A percentile compares a stretch with the other conserved stretches of the same genome.
These are phyloP conservation scores for Suhomyces chickasaworum DNA, from an alignment of 1,139 yeast genomes.

Conservation along the genomic window DNA sequence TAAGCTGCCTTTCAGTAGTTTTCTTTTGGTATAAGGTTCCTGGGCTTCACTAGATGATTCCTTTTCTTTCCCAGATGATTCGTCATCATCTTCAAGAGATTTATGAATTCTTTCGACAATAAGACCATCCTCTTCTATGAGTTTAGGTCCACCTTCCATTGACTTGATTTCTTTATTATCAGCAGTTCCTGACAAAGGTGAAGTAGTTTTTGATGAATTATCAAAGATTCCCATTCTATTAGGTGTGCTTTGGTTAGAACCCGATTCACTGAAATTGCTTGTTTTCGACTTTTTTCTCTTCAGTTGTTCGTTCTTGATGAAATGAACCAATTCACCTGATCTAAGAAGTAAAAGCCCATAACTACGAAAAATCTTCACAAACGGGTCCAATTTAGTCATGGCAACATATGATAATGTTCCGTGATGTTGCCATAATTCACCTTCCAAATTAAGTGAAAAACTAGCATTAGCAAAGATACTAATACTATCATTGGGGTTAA, in stretches of 20 bases:
- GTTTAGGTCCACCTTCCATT: conserved; percentile 17
- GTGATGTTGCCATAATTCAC: conserved; percentile 43
- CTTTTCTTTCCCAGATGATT: conserved; percentile 17
- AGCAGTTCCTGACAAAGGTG: conserved; percentile 1
- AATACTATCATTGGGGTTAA: conserved; percentile 40
- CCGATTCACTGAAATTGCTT: neutral
- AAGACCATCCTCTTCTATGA: conserved; percentile 23
- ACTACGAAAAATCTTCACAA: conserved; percentile 40
- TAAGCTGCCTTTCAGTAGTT: neutral
- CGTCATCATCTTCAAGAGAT: conserved; percentile 18
- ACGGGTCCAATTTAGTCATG: conserved; percentile 46
- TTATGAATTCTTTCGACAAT: conserved; percentile 22
- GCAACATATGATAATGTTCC: conserved; percentile 49
- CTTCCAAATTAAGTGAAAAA: conserved; percentile 40
- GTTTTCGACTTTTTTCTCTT: conserved; percentile 15
- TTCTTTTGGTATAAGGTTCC: neutral
- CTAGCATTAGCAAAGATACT: conserved; percentile 41
- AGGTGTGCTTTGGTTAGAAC: conserved; percentile 5
- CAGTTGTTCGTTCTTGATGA: conserved; percentile 26
- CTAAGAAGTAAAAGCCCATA: conserved; percentile 38
- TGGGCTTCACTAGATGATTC: conserved; percentile 5
- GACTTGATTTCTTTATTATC: conserved; percentile 1
- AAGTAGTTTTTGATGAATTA: neutral
- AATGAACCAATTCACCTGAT: conserved; percentile 41
- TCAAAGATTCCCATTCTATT: neutral